Conservation (phyloP, 169 alveolate genomes). For the Plasmodium fragile region DNA sequence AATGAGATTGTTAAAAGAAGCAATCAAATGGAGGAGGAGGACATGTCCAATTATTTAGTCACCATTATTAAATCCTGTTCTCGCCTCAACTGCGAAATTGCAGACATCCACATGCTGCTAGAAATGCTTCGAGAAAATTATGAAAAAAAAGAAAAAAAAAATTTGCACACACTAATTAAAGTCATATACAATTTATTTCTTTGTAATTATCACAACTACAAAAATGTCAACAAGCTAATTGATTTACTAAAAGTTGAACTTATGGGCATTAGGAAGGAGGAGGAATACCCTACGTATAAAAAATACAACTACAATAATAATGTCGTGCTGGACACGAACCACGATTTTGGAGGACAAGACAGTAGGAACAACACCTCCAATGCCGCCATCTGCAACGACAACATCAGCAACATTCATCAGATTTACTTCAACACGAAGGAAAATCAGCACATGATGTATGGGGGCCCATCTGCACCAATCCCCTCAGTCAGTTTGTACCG, state of each 20-base stretch:
- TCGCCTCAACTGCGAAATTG: constrained; percentile 67
- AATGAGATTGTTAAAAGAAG: constrained; percentile 26
- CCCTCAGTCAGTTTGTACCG: constrained; percentile 45
- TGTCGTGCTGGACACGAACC: constrained; percentile 30
- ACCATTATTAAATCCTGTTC: constrained; percentile 60
- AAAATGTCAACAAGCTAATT: constrained; percentile 47
- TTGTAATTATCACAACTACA: constrained; percentile 45
- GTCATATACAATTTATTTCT: constrained; percentile 49
- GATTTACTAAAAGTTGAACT: constrained; percentile 38
- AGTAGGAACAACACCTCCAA: background rate
- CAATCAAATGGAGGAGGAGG: background rate
- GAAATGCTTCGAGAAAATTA: constrained; percentile 5
- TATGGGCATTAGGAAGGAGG: background rate
- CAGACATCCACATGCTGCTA: constrained; percentile 24
- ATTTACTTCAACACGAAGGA: constrained; percentile 21
- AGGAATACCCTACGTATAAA: constrained; percentile 40
- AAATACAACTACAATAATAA: constrained; percentile 54
- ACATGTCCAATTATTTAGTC: constrained; percentile 7
- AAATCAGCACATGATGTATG: background rate
- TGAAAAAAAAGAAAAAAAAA: constrained; percentile 2
- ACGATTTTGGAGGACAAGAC: background rate
- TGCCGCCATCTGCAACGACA: constrained; percentile 42
- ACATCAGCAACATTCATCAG: constrained; percentile 45
- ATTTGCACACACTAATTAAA: constrained; percentile 49
- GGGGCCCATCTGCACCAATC: background rate